Conservation (phyloP, 176 grass and related monocot species). For the Oryza rufipogon region DNA sequence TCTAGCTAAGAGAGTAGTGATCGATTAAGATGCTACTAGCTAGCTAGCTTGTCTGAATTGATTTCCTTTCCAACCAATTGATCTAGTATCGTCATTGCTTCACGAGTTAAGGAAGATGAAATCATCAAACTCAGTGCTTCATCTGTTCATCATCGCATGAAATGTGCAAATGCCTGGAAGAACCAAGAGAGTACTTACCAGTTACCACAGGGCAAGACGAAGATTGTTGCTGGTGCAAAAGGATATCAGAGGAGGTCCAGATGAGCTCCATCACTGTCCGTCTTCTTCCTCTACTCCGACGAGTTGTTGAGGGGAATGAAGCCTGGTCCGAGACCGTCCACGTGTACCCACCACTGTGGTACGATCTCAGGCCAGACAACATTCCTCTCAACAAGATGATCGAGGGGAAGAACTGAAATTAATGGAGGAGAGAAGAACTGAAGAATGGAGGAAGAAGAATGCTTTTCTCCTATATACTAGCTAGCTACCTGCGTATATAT, state of each 20-base stretch:
- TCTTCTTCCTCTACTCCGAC: conserved; percentile 16
- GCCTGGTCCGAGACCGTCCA: conserved; percentile 80
- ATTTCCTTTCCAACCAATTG: background rate
- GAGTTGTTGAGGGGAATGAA: conserved; percentile 88
- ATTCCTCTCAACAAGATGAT: conserved; percentile 73
- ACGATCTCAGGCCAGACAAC: conserved; percentile 73
- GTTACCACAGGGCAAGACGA: conserved; percentile 11
- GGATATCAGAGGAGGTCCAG: background rate
- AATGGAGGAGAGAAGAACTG: background rate
- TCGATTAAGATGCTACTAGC: background rate
- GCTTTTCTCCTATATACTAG: background rate
- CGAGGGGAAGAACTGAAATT: background rate
- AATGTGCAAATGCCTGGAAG: background rate
- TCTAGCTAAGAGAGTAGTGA: background rate
- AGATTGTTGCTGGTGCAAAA: background rate
- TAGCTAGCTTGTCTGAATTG: background rate
- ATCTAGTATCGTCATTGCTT: too few relatives aligned
- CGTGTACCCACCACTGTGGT: background rate
- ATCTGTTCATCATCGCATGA: background rate
- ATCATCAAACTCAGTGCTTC: too few relatives aligned
- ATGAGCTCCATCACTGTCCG: background rate
- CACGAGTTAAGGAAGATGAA: too few relatives aligned
- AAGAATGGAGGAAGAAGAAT: background rate
- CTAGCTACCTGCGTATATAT: background rate
- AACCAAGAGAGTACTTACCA: conserved; percentile 18